Evolutionary conservation across 192 early-diverging fungal species (phyloP), one percentile per base, ranked within the genome.

Genomic region (Diversispora epigaea): DNA sequence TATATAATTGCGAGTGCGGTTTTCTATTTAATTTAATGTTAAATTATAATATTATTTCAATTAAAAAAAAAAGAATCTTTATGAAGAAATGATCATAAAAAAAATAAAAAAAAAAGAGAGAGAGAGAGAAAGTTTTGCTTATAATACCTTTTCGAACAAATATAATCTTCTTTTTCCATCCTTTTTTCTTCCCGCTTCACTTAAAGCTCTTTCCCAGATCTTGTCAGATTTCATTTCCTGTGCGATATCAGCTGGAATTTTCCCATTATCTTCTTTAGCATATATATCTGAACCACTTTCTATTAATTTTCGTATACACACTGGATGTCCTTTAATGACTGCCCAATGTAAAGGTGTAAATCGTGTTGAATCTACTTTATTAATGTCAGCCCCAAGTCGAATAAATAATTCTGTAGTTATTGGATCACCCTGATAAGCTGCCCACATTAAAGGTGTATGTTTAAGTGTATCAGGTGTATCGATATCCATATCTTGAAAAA

Each of bases 401-500:
- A 98, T 68, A 40, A 98, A 80, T 44, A 92, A 81, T 61, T 90
- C 86, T 9, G 94, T 84, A 40, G 88, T 86, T 25, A 88, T 72
- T 43, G 89, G 85, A 79, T 93, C 92, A 2, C 91, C 91, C 78
- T 94, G 92, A 78, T 96, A 98, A 0, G 92, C 91, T 1, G 93
- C 90, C 97, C 97, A 99, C 93, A 97, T 97, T 32, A 99, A 83
- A 57, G 93, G 85, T 12, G 97, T 99, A 44, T 94, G 88, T 40
- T 91, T 91, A 63, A 93, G 84, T 3, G 84, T 80, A 72, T 99
- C 97, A 5, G 82, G 78, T 0, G 79, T 64, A 77, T 99, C 93
- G 4, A 94, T 85, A 63, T 90, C 90, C 77, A 92, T 86, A 3
- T 88, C 78, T 6, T 86, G 80, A 70, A 87, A 83, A 8, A 94